These are phyloP conservation scores for Phellopilus nigrolimitatus DNA, from an alignment of 1,284 basidiomycete genomes.

Conservation along the genomic window DNA sequence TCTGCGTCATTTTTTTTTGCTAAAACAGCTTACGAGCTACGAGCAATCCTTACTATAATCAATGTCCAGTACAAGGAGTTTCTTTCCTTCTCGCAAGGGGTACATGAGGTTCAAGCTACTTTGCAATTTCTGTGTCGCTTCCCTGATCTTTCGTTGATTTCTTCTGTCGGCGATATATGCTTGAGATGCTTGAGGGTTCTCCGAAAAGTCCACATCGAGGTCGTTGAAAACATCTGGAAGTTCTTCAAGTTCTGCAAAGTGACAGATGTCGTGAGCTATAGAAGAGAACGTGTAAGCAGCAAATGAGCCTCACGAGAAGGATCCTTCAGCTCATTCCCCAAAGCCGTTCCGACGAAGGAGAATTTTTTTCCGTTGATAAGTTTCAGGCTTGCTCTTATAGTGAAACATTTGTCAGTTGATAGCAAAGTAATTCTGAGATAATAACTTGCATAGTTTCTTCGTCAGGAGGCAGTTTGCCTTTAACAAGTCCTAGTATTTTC, in stretches of 20 bases:
- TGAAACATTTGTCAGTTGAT: constrained; percentile 11
- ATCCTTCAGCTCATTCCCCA: constrained; percentile 81
- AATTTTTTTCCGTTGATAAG: constrained; percentile 66
- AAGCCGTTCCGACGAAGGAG: constrained; percentile 75
- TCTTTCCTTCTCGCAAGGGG: constrained; percentile 71
- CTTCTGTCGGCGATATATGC: constrained; percentile 67
- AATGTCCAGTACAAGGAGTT: constrained; percentile 80
- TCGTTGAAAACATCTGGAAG: constrained; percentile 77
- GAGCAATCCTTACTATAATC: constrained; percentile 65
- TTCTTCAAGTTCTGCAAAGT: constrained; percentile 48
- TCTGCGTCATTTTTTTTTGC: background rate
- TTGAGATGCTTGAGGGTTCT: constrained; percentile 50
- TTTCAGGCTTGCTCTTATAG: constrained; percentile 52
- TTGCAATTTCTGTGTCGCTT: constrained; percentile 62
- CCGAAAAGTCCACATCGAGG: constrained; percentile 72
- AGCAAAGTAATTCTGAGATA: constrained; percentile 8
- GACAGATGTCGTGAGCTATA: constrained; percentile 13
- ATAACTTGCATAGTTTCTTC: constrained; percentile 56
- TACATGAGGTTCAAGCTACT: constrained; percentile 64
- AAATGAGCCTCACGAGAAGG: constrained; percentile 40
- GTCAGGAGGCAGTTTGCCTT: constrained; percentile 79
- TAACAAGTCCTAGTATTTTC: constrained; percentile 84
- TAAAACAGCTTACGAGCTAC: no score
- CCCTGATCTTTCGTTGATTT: constrained; percentile 73
- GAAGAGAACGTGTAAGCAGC: background rate